Evolutionary conservation across 805 yeast species (phyloP).

Genomic region (Nakazawaea anatomiae): DNA sequence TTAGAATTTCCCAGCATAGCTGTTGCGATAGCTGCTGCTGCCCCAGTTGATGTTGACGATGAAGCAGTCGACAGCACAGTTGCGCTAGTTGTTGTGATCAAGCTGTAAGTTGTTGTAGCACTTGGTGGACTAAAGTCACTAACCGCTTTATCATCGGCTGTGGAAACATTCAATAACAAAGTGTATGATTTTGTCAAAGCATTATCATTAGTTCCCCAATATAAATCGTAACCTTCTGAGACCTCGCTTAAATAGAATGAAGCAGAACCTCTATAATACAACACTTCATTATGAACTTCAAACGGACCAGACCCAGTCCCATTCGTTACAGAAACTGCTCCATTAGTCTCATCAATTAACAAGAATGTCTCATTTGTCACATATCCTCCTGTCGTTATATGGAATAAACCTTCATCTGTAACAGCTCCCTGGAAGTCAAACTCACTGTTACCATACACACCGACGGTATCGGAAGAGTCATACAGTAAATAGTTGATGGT

Average conservation of each 20-base stretch:
- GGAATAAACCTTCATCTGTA: constrained; percentile 6
- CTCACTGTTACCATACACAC: background rate
- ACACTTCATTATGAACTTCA: background rate
- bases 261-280: constrained; percentile 8
- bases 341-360: constrained; percentile 4
- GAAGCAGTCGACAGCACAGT: background rate
- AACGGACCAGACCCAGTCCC: constrained; percentile 3
- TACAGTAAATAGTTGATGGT: constrained; percentile 5
- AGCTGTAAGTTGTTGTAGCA: constrained; percentile 3
- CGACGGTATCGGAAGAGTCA: background rate
- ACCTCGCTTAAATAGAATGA: constrained; percentile 4
- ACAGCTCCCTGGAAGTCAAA: constrained; percentile 3
- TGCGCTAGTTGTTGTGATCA: constrained; percentile 4
- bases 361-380: background rate
- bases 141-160: background rate
- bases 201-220: constrained; percentile 4
- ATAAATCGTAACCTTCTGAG: constrained; percentile 3
- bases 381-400: constrained; percentile 1
- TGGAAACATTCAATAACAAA: background rate
- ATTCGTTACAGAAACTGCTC: constrained; percentile 4
- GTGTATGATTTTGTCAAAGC: background rate
- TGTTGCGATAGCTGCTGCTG: background rate
- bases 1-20: background rate
- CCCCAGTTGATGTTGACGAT: background rate
- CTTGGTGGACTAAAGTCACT: background rate